A percentile compares a stretch with the other conserved stretches of the same genome.
Conservation (phyloP, 2,329 filamentous ascomycete species). For the Penicillium sp. region DNA sequence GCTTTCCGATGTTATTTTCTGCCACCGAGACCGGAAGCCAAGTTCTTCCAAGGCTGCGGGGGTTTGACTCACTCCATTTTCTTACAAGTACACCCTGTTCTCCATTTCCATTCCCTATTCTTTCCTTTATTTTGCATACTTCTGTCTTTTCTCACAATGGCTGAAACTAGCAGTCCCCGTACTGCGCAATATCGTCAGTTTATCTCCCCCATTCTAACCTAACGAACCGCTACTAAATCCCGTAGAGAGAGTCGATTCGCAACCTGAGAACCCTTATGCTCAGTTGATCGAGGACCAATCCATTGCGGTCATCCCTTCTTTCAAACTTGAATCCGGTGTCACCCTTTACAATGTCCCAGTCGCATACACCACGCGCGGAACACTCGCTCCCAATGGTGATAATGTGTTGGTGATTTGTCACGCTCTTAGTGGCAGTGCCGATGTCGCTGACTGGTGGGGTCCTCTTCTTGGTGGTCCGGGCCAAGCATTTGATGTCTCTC, state of each 20-base stretch:
- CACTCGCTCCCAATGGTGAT: conserved; percentile 54
- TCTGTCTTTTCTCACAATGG: conserved; percentile 24
- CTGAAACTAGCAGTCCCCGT: conserved; percentile 19
- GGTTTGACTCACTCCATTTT: conserved; percentile 6
- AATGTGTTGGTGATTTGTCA: conserved; percentile 63
- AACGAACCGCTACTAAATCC: conserved; percentile 52
- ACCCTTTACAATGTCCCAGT: conserved; percentile 71
- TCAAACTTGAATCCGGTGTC: conserved; percentile 89
- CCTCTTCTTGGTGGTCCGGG: conserved; percentile 52
- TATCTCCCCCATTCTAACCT: conserved; percentile 13
- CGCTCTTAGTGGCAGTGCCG: conserved; percentile 54
- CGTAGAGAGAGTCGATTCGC: conserved; percentile 55
- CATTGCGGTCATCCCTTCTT: conserved; percentile 80
- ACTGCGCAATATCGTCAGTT: conserved; percentile 39
- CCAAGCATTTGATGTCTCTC: conserved; percentile 53
- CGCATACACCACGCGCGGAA: conserved; percentile 62
- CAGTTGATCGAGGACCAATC: conserved; percentile 82
- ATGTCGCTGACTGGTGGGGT: conserved; percentile 57
- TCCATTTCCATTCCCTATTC: not conserved
- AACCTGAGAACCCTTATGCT: conserved; percentile 90
- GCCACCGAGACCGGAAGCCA: conserved; percentile 1
- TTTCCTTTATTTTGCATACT: conserved; percentile 5
- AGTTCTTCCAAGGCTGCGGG: conserved; percentile 4
- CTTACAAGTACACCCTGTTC: not conserved
- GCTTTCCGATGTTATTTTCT: not conserved